These are phyloP conservation scores for Podospora australis DNA, from an alignment of 495 filamentous ascomycete genomes.

Conservation along the genomic window DNA sequence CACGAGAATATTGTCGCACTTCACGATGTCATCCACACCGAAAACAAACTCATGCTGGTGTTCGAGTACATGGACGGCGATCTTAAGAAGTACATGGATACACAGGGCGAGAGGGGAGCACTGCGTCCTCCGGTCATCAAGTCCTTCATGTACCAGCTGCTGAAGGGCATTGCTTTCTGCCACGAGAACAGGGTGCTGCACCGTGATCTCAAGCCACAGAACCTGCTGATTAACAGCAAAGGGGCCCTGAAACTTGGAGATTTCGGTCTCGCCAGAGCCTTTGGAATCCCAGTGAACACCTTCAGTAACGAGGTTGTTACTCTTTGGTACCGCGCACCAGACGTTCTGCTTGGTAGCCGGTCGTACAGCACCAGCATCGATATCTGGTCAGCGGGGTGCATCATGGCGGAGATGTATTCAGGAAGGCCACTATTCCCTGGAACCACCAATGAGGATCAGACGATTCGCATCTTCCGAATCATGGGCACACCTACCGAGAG, in stretches of 20 bases:
- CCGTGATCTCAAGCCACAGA: constrained; percentile 94
- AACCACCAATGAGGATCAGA: constrained; percentile 93
- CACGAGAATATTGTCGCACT: constrained; percentile 97
- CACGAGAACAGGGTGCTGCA: constrained; percentile 94
- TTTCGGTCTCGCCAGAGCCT: constrained; percentile 86
- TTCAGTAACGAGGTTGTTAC: constrained; percentile 98
- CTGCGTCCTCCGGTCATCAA: constrained; percentile 84
- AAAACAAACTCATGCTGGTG: constrained; percentile 99
- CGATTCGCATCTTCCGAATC: constrained; percentile 90
- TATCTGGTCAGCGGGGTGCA: constrained; percentile 95
- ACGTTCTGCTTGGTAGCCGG: constrained; percentile 81
- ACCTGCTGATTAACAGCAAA: constrained; percentile 89
- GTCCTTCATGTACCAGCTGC: constrained; percentile 94
- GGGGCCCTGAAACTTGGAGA: constrained; percentile 90
- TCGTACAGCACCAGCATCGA: constrained; percentile 98
- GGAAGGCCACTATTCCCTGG: constrained; percentile 89
- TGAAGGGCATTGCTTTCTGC: constrained; percentile 92
- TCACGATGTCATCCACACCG: constrained; percentile 97
- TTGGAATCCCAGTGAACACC: constrained; percentile 95
- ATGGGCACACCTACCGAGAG: constrained; percentile 94
- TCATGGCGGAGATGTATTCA: constrained; percentile 98
- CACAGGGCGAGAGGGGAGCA: constrained; percentile 72
- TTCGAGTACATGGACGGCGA: constrained; percentile 98
- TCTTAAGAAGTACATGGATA: constrained; percentile 99
- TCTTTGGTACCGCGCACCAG: constrained; percentile 91